Conservation (phyloP, 2,329 filamentous ascomycete genomes). For the Claviceps quebecensis region DNA sequence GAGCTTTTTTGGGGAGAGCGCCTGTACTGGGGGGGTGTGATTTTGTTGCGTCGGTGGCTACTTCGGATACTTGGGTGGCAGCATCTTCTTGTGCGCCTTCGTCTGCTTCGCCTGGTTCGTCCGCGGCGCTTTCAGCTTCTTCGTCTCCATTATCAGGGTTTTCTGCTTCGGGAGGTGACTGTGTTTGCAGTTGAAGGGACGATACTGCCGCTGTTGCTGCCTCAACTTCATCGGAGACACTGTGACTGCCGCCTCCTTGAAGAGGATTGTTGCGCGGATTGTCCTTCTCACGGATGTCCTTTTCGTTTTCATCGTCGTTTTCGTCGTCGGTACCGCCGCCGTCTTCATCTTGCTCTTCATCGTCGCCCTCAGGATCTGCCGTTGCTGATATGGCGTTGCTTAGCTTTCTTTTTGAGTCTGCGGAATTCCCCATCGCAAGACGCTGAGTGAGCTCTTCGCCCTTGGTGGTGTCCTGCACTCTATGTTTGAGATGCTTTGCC, state of each 20-base stretch:
- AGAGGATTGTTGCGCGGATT: slow-evolving; percentile 24
- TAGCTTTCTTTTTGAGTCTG: slow-evolving; percentile 7
- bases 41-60: slow-evolving; percentile 4
- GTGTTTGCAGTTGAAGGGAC: slow-evolving; percentile 12
- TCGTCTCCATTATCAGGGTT: neutral
- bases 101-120: slow-evolving; percentile 5
- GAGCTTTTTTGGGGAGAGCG: slow-evolving; percentile 25
- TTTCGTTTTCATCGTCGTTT: slow-evolving; percentile 11
- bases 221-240: slow-evolving; percentile 14
- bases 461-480: slow-evolving; percentile 13
- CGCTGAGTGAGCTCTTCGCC: slow-evolving; percentile 10
- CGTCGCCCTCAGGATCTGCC: slow-evolving; percentile 15
- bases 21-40: neutral
- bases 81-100: slow-evolving; percentile 6
- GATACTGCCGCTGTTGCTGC: slow-evolving; percentile 13
- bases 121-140: neutral
- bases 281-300: slow-evolving; percentile 10
- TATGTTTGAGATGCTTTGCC: slow-evolving; percentile 61
- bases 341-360: slow-evolving; percentile 10
- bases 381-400: slow-evolving; percentile 9
- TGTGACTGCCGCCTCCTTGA: slow-evolving; percentile 14
- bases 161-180: slow-evolving; percentile 3
- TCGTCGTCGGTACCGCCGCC: slow-evolving; percentile 16
- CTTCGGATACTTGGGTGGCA: slow-evolving; percentile 9
- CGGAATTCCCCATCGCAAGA: slow-evolving; percentile 6